Evolutionary conservation across 176 grass and related monocot genomes (phyloP), one percentile per base, ranked within the genome.

Genomic region (Aegilops tauschii): DNA sequence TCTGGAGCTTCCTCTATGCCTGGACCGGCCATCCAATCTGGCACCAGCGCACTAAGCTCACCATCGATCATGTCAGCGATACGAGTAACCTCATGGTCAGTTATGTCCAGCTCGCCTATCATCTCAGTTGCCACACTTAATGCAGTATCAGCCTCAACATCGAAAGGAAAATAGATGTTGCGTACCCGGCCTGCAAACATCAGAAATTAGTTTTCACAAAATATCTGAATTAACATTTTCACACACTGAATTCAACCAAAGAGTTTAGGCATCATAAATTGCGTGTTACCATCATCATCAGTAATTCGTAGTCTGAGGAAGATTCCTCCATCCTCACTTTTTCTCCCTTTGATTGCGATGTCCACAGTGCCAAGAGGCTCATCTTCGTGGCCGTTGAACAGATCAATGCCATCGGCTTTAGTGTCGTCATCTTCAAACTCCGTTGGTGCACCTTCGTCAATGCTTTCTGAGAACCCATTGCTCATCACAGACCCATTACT

Each of bases 21-120:
- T 35, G 95, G 93, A 71, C 93, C 95, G 8, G 91, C 86, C 71
- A 85, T 98, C 95, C 95, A 98, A 69, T 85, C 81, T 17, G 95
- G 95, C 16, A 98, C 95, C 79, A 98, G 73, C 68, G 88, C 87
- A 83, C 87, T 87, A 21, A 98, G 85, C 86, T 98, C 95, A 12
- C 87, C 88, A 73, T 98, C 95, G 31, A 98, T 98, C 95, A 98
- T 98, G 23, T 95, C 95, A 35, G 95, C 95, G 52, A 98, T 95
- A 85, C 87, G 85, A 44, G 93, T 95, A 74, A 95, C 95, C 86
- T 98, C 95, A 83, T 98, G 91, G 44, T 98, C 91, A 11, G 89
- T 98, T 72, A 98, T 98, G 85, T 98, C 91, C 67, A 98, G 85
- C 83, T 98, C 95, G 2, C 87, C 87, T 35, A 98, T 93, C 91